Evolutionary conservation across 2,329 filamentous ascomycete genomes (phyloP), one percentile per base, ranked within the genome.

Genomic region (Ramularia collo-cygni): DNA sequence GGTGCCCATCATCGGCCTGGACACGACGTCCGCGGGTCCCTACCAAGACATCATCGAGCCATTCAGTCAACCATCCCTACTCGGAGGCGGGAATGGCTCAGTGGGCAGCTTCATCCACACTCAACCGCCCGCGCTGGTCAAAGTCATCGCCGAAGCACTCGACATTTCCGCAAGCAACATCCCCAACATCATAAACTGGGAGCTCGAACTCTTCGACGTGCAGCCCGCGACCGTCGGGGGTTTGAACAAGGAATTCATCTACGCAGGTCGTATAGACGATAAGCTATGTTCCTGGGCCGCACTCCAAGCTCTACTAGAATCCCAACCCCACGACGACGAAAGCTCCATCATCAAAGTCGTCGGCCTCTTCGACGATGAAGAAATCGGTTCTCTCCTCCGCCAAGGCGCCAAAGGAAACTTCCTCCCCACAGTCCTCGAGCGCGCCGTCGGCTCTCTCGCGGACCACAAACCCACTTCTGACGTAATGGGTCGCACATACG

Each of bases 211-310:
- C 21, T 98, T 83, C 60, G 92, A 96, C 64, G 77, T 78, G 3
- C 88, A 95, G 61, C 85, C 89, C 7, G 89, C 89, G 1, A 79
- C 82, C 28, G 75, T 87, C 13, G 82, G 85, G 50, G 92, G 92
- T 9, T 64, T 98, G 42, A 85, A 94, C 55, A 86, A 83, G 61
- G 90, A 96, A 55, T 83, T 98, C 62, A 94, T 98, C 65, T 95
- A 90, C 50, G 90, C 86, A 7, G 89, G 90, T 43, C 83, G 92
- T 38, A 92, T 96, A 52, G 92, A 98, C 61, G 92, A 98, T 68
- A 96, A 95, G 71, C 81, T 98, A 33, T 96, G 92, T 72, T 93
- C 85, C 21, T 96, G 87, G 81, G 79, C 88, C 6, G 90, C 92
- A 6, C 74, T 95, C 37, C 81, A 89, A 63, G 89, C 79, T 3